phyloP scores from a whole-genome alignment of 148 eudicot genomes.

The Oxyria digyna region DNA sequence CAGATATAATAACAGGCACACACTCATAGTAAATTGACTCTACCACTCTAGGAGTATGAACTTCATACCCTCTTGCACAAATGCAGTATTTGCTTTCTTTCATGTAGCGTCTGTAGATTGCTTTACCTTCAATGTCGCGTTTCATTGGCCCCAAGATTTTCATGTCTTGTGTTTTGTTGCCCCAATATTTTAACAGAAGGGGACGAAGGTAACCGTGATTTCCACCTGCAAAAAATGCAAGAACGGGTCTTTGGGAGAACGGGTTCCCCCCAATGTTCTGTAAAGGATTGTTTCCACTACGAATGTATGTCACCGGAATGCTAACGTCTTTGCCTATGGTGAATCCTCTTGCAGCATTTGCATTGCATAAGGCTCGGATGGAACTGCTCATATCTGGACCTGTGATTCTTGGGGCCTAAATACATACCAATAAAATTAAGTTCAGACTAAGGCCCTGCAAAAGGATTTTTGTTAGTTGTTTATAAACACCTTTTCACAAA shows the following conservation, averaged over 20 bases:
- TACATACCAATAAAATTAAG: neutral
- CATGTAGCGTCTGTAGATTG: slow-evolving; percentile 51
- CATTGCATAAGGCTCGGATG: slow-evolving; percentile 66
- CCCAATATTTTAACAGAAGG: slow-evolving; percentile 51
- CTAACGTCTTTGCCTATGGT: slow-evolving; percentile 58
- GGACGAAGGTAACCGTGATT: slow-evolving; percentile 73
- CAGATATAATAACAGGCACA: slow-evolving; percentile 70
- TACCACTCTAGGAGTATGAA: slow-evolving; percentile 64
- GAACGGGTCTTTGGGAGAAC: slow-evolving; percentile 33
- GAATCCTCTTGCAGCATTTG: slow-evolving; percentile 59
- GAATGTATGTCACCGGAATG: slow-evolving; percentile 57
- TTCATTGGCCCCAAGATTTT: slow-evolving; percentile 57
- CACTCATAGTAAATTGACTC: slow-evolving; percentile 70
- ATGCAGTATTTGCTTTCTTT: slow-evolving; percentile 78
- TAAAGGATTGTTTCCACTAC: slow-evolving; percentile 40
- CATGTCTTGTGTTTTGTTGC: slow-evolving; percentile 54
- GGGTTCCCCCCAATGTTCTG: slow-evolving; percentile 60
- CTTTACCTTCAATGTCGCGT: slow-evolving; percentile 49
- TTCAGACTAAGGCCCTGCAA: no score
- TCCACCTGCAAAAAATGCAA: slow-evolving; percentile 77
- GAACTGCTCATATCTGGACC: slow-evolving; percentile 34
- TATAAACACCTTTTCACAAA: no score
- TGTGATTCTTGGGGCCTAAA: slow-evolving; percentile 47
- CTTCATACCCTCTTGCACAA: slow-evolving; percentile 66
- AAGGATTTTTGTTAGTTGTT: no score